Evolutionary conservation across 1,284 basidiomycete genomes (phyloP).

Genomic region (Pseudozyma sp.): DNA sequence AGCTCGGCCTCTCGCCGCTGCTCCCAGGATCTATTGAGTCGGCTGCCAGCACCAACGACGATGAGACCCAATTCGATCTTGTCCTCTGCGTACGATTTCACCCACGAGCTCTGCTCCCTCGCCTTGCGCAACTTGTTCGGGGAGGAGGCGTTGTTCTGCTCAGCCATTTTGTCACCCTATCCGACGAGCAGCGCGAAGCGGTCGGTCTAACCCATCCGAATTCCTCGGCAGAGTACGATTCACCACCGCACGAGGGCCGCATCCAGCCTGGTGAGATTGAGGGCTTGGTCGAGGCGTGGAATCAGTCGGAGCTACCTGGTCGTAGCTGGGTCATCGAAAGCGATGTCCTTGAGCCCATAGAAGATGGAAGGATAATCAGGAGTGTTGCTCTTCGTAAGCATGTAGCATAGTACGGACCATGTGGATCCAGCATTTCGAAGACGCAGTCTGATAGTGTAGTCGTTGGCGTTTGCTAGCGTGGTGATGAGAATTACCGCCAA

Average conservation of each 20-base stretch:
- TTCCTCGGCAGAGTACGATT: slow-evolving; percentile 28
- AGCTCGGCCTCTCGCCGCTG: slow-evolving; percentile 15
- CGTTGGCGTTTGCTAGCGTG: background rate
- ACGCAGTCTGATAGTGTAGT: too few species aligned
- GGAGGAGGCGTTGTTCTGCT: slow-evolving; percentile 29
- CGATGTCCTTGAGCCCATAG: slow-evolving; percentile 33
- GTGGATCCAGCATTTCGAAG: background rate
- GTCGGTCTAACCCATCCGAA: slow-evolving; percentile 4
- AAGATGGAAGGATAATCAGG: slow-evolving; percentile 36
- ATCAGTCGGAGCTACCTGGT: background rate
- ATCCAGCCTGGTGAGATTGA: slow-evolving; percentile 38
- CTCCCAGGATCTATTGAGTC: background rate
- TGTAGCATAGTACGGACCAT: background rate
- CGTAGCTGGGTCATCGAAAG: slow-evolving; percentile 23
- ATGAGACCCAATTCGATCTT: slow-evolving; percentile 17
- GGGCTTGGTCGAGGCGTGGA: slow-evolving; percentile 23
- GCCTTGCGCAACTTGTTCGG: slow-evolving; percentile 16
- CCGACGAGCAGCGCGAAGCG: slow-evolving; percentile 10
- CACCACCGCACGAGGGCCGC: slow-evolving; percentile 33
- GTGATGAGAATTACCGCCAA: slow-evolving; percentile 17
- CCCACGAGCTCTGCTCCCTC: slow-evolving; percentile 27
- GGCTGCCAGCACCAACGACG: too few species aligned
- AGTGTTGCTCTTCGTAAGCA: slow-evolving; percentile 29
- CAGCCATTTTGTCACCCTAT: slow-evolving; percentile 40
- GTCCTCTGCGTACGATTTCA: slow-evolving; percentile 42